phyloP scores from a whole-genome alignment of 2,329 filamentous ascomycete genomes.

The Alternaria gaisen region DNA sequence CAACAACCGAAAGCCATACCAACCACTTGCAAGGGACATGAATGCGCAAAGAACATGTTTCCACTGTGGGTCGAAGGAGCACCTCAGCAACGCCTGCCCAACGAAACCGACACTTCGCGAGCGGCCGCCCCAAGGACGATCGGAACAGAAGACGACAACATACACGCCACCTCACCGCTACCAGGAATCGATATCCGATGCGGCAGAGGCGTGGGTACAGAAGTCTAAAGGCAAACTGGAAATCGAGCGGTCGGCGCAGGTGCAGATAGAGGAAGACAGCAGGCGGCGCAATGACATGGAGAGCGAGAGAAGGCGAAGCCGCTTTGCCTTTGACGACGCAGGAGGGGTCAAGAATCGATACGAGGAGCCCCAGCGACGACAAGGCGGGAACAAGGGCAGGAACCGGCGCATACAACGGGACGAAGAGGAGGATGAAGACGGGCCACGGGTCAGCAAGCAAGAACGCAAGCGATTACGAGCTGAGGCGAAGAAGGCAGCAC shows the following conservation, averaged over 20 bases:
- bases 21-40: slow-evolving; percentile 34
- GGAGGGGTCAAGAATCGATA: slow-evolving; percentile 37
- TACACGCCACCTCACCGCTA: slow-evolving; percentile 21
- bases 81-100: slow-evolving; percentile 36
- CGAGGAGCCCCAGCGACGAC: slow-evolving; percentile 42
- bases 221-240: slow-evolving; percentile 27
- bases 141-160: slow-evolving; percentile 13
- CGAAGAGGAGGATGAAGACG: slow-evolving; percentile 39
- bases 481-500: slow-evolving; percentile 47
- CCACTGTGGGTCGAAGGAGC: slow-evolving; percentile 40
- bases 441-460: slow-evolving; percentile 30
- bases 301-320: slow-evolving; percentile 33
- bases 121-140: slow-evolving; percentile 11
- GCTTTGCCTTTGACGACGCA: slow-evolving; percentile 38
- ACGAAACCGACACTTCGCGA: slow-evolving; percentile 38
- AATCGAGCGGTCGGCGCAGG: slow-evolving; percentile 20
- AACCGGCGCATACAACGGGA: slow-evolving; percentile 33
- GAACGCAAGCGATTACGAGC: slow-evolving; percentile 46
- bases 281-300: slow-evolving; percentile 29
- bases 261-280: slow-evolving; percentile 23
- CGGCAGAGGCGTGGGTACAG: slow-evolving; percentile 39
- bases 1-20: slow-evolving; percentile 25
- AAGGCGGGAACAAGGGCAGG: slow-evolving; percentile 22
- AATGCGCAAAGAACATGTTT: slow-evolving; percentile 39
- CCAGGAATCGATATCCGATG: slow-evolving; percentile 34